These are phyloP conservation scores for Linnemannia schmuckeri DNA, from an alignment of 192 early-diverging fungal species.

Conservation along the genomic window DNA sequence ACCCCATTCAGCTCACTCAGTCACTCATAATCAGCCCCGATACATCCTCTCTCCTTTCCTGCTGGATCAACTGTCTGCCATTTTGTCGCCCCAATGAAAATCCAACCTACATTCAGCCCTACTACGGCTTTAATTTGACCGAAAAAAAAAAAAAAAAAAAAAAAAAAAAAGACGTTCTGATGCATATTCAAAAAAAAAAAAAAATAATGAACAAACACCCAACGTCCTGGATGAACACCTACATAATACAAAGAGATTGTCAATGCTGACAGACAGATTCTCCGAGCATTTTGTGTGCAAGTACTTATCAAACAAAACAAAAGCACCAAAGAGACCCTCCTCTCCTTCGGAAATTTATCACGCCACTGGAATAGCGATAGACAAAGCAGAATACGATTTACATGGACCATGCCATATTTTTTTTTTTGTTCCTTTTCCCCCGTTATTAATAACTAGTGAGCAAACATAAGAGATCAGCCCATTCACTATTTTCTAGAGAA, in stretches of 20 bases:
- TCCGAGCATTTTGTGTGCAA: neutral
- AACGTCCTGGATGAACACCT: too few relatives aligned
- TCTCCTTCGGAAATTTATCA: constrained; percentile 5
- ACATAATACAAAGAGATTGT: too few relatives aligned
- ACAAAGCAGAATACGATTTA: neutral
- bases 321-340: neutral
- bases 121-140: too few relatives aligned
- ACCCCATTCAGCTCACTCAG: neutral
- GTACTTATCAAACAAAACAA: neutral
- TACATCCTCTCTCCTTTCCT: neutral
- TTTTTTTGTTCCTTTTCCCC: neutral
- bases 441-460: neutral
- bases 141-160: too few relatives aligned
- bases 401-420: neutral
- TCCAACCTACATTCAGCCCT: neutral
- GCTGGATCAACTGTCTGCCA: neutral
- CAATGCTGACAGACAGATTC: neutral
- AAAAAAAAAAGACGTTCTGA: too few relatives aligned
- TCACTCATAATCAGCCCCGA: constrained; percentile 3
- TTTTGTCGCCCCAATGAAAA: neutral
- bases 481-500: neutral
- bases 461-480: neutral
- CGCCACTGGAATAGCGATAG: neutral
- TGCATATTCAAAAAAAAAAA: too few relatives aligned
- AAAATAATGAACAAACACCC: too few relatives aligned